Evolutionary conservation across 768 basidiomycete species (phyloP), one percentile per base, ranked within the genome.

Genomic region (Chlorophyllum brunneum): DNA sequence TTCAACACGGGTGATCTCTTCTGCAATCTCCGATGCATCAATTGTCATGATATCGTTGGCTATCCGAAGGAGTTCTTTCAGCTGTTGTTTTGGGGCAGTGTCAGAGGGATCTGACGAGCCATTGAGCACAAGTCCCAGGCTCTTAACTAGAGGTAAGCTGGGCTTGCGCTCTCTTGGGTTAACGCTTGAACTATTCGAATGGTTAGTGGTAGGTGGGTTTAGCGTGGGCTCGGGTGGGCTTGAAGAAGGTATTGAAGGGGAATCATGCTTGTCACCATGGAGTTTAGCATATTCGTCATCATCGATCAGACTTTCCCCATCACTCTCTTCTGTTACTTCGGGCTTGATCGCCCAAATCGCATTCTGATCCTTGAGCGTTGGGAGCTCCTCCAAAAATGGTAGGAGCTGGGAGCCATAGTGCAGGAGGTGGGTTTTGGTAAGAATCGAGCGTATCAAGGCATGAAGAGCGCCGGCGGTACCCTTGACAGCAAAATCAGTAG

Each of bases 351-450:
- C 83, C 90, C 91, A 92, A 5, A 79, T 66, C 20, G 75, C 72
- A 63, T 92, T 88, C 48, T 76, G 74, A 62, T 92, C 90, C n/a
- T 72, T 68, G 22, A 88, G 71, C 29, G 65, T 73, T 4, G 85
- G 75, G 8, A 90, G 71, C 43, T 77, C 71, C 58, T 91, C 87
- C 30, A 89, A 71, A 63, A 93, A 92, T 1, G 88, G 88, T 8
- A 90, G 75, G 59, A 93, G 82, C 60, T 90, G 86, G 11, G 87
- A 83, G 31, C 86, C 91, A 57, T 93, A 93, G 64, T 92, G 90
- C 11, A 91, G 74, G 18, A 92, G 81, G 62, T 92, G 84, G 0
- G 86, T 86, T 65, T 92, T 89, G 44, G 82, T 80, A 7, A 86
- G 74, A 57, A 92, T 85, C 0, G 86, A 89, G 59, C 85, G 88